Percentiles rank a stretch among this genome's conserved stretches.
phyloP scores from a whole-genome alignment of 1,139 yeast genomes.

The Lodderomyces metapsilosis region DNA sequence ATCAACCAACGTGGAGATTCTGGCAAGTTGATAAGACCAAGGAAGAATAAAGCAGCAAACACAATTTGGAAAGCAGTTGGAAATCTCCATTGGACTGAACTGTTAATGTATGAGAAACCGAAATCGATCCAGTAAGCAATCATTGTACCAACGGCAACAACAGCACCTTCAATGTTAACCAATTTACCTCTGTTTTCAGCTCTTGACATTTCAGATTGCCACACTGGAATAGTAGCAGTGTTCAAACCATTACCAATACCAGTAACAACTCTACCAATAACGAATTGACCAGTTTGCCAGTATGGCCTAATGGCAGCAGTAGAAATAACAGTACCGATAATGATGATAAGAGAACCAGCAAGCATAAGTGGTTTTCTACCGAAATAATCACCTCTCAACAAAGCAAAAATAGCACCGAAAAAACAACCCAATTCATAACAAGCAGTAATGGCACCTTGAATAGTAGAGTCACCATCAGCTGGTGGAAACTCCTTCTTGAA shows the following conservation, averaged over 20 bases:
- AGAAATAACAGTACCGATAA: constrained; percentile 64
- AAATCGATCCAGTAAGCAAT: constrained; percentile 77
- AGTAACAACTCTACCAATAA: constrained; percentile 69
- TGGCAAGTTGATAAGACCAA: constrained; percentile 45
- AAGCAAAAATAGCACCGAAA: constrained; percentile 66
- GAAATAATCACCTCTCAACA: constrained; percentile 57
- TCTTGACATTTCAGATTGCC: constrained; percentile 79
- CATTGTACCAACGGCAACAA: constrained; percentile 68
- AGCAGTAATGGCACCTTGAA: constrained; percentile 69
- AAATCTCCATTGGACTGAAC: constrained; percentile 51
- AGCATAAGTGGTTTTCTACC: constrained; percentile 70
- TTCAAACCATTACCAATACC: constrained; percentile 78
- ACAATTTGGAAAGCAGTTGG: constrained; percentile 46
- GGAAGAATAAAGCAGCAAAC: constrained; percentile 35
- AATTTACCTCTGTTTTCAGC: constrained; percentile 71
- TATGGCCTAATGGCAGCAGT: constrained; percentile 48
- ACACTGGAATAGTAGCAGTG: constrained; percentile 77
- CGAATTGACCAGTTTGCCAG: constrained; percentile 61
- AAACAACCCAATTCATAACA: constrained; percentile 81
- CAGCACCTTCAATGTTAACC: constrained; percentile 68
- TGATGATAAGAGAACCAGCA: constrained; percentile 56
- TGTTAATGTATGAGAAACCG: constrained; percentile 58
- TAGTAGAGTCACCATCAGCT: constrained; percentile 36
- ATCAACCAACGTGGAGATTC: constrained; percentile 78
- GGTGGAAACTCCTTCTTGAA: constrained; percentile 61